Conservation (phyloP, 176 grass and related monocot species). For the Musa troglodytarum region DNA sequence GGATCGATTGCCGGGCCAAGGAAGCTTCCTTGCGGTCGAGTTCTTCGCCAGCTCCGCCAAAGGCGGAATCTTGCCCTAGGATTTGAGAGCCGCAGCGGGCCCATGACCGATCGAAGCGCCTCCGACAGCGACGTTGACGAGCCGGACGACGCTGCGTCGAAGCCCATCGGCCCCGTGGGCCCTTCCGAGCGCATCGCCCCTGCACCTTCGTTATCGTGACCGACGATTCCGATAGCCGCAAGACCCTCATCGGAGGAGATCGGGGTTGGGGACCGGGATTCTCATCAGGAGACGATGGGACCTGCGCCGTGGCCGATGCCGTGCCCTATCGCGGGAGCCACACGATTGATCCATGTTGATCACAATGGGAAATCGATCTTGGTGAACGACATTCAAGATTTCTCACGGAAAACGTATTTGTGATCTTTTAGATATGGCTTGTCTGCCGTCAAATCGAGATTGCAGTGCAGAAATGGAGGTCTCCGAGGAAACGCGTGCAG, state of each 20-base stretch:
- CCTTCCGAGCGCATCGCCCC: constrained; percentile 55
- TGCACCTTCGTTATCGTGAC: constrained; percentile 53
- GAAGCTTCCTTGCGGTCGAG: too few relatives aligned
- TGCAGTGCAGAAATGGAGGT: too few relatives aligned
- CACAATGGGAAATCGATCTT: constrained; percentile 47
- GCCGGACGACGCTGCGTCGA: constrained; percentile 26
- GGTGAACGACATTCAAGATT: constrained; percentile 28
- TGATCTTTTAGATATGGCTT: too few relatives aligned
- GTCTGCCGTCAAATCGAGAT: too few relatives aligned
- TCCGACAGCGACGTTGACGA: constrained; percentile 19
- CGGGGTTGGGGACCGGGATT: constrained; percentile 37
- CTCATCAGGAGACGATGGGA: constrained; percentile 1
- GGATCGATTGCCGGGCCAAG: too few relatives aligned
- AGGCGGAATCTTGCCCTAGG: neutral
- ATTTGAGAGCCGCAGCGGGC: neutral
- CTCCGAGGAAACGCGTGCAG: too few relatives aligned
- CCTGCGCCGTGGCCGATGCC: constrained; percentile 57
- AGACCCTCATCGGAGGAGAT: constrained; percentile 35
- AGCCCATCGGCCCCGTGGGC: constrained; percentile 53
- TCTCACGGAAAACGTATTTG: too few relatives aligned
- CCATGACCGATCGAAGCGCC: constrained; percentile 19
- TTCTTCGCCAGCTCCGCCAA: too few relatives aligned
- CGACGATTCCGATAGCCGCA: constrained; percentile 55
- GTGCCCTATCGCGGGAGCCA: constrained; percentile 81
- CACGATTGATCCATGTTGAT: constrained; percentile 70